A percentile compares a stretch with the other conserved stretches of the same genome.
Conservation (phyloP, 2,329 filamentous ascomycete genomes). For the Fusarium sp. region DNA sequence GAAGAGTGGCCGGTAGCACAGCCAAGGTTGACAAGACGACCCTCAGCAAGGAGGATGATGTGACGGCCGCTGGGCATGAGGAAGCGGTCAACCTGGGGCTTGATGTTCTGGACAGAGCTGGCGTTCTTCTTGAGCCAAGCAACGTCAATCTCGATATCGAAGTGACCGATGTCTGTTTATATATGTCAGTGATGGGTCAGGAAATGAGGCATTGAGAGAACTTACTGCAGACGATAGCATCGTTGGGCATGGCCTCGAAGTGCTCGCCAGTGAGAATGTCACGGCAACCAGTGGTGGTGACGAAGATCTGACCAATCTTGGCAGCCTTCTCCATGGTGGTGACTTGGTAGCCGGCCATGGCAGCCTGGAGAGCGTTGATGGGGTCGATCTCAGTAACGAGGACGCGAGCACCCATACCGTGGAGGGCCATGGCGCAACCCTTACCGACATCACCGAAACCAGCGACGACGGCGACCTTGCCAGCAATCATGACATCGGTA, state of each 20-base stretch:
- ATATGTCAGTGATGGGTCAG: slow-evolving; percentile 19
- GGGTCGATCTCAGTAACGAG: slow-evolving; percentile 97
- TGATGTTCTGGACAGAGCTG: slow-evolving; percentile 96
- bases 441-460: slow-evolving; percentile 99
- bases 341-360: slow-evolving; percentile 97
- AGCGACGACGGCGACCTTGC: slow-evolving; percentile 97
- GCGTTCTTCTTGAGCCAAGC: slow-evolving; percentile 99
- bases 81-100: slow-evolving; percentile 99
- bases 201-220: slow-evolving; percentile 14
- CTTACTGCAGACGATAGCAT: slow-evolving; percentile 97
- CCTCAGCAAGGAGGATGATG: slow-evolving; percentile 98
- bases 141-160: slow-evolving; percentile 99
- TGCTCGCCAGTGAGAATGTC: slow-evolving; percentile 94
- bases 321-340: slow-evolving; percentile 98
- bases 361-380: slow-evolving; percentile 99
- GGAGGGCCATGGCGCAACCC: slow-evolving; percentile 95
- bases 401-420: slow-evolving; percentile 97
- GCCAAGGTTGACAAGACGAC: slow-evolving; percentile 98
- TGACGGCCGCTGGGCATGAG: slow-evolving; percentile 92
- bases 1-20: slow-evolving; percentile 99
- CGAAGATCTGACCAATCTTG: slow-evolving; percentile 92
- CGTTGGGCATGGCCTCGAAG: slow-evolving; percentile 96
- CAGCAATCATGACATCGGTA: slow-evolving; percentile 99
- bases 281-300: slow-evolving; percentile 99
- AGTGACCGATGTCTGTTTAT: slow-evolving; percentile 89